Base-by-base conservation (phyloP, 2,329 filamentous ascomycete species). In the Dissoconium aciculare region DNA sequence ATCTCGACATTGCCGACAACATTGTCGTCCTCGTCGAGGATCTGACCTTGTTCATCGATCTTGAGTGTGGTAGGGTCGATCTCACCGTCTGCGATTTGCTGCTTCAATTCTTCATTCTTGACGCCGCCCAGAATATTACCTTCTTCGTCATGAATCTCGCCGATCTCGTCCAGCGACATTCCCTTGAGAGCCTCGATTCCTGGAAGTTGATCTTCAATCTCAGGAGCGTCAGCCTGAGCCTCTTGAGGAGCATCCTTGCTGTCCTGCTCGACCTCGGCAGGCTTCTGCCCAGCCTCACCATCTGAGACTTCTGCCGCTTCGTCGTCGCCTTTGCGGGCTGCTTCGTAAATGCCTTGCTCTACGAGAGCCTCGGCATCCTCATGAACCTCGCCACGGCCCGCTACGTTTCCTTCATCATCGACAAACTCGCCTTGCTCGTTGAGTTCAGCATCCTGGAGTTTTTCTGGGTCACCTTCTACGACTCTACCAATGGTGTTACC, bases 341-440 rank as follows among this genome's bases (percentile, higher is more conserved):
- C 53, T 24, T 58, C 51, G 34, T 54, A 52, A 29, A 54, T 32
- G n/a, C 63, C 55, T n/a, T 66, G 59, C 35, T 66, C 58, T 17
- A 53, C 47, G 19, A 55, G 48, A 21, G 54, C 51, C 27, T 49
- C 53, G 27, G 51, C 51, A 5, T 65, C 62, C 5, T 59, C 55
- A 43, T 63, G 60, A 25, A 66, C 54, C 31, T 64, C 58, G 3
- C 66, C 63, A 32, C 60, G 59, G 32, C 66, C 66, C 31, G 69
- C 53, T 29, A 68, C 59, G 28, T 67, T 63, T 32, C 66, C 66
- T 3, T 64, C 56, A 3, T 67, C 57, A 36, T 69, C 63, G n/a
- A 68, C 47, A 36, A 70, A 66, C 42, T 68, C 64, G 30, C 66
- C 66, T 15, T 66, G 54, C 37, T 64, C 58, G 42, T 69, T 67